Conservation (phyloP, 768 basidiomycete genomes). For the Mycena crocata region DNA sequence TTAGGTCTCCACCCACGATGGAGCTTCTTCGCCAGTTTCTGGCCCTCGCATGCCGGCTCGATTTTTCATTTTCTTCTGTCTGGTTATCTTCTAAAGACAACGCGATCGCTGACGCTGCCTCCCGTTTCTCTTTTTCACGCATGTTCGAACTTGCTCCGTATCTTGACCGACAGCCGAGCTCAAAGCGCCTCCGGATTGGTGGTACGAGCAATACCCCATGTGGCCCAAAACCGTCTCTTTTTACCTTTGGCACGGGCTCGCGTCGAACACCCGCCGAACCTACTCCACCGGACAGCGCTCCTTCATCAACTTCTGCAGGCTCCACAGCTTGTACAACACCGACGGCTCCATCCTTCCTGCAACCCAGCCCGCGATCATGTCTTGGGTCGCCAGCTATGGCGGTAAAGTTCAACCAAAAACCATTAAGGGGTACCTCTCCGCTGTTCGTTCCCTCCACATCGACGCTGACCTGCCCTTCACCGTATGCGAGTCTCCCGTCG, state of each 20-base stretch:
- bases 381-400: conserved; percentile 35
- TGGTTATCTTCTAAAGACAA: too few relatives aligned
- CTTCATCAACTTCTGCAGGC: conserved; percentile 41
- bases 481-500: conserved; percentile 24
- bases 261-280: conserved; percentile 42
- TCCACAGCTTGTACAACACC: conserved; percentile 29
- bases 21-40: conserved; percentile 25
- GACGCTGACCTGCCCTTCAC: conserved; percentile 37
- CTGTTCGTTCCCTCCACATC: conserved; percentile 39
- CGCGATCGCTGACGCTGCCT: conserved; percentile 41
- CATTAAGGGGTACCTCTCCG: conserved; percentile 41
- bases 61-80: conserved; percentile 40
- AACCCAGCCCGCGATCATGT: conserved; percentile 33
- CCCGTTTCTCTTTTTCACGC: conserved; percentile 38
- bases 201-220: conserved; percentile 12
- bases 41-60: conserved; percentile 32
- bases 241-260: conserved; percentile 46
- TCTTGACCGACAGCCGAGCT: conserved; percentile 31
- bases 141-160: conserved; percentile 42
- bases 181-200: too few relatives aligned
- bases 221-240: conserved; percentile 32
- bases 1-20: conserved; percentile 13
- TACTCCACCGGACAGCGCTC: conserved; percentile 46
- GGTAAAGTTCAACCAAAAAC: conserved; percentile 36
- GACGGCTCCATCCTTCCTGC: conserved; percentile 27